Percentiles rank a stretch among this genome's conserved stretches.
Evolutionary conservation across 495 filamentous ascomycete species (phyloP).

Genomic region (Penicillium riverlandense): DNA sequence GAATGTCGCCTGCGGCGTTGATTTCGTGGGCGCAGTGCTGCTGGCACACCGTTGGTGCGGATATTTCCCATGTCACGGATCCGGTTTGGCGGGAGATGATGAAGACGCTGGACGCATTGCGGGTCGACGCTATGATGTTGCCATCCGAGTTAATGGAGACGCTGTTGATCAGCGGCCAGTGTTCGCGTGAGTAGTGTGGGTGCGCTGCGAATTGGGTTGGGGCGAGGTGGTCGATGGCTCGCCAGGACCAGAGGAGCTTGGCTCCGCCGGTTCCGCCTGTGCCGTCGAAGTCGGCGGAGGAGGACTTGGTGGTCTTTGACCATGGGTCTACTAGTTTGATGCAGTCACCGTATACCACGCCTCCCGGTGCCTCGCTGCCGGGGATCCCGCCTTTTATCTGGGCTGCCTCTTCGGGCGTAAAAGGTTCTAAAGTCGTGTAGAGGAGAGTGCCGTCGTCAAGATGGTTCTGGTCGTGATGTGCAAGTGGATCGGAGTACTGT

Average conservation of each 20-base stretch:
- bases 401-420: slow-evolving; percentile 24
- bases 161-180: slow-evolving; percentile 39
- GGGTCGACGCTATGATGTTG: slow-evolving; percentile 36
- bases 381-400: slow-evolving; percentile 33
- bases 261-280: slow-evolving; percentile 14
- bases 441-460: slow-evolving; percentile 33
- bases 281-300: slow-evolving; percentile 18
- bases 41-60: slow-evolving; percentile 31
- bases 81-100: slow-evolving; percentile 32
- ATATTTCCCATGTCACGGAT: slow-evolving; percentile 33
- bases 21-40: slow-evolving; percentile 39
- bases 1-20: slow-evolving; percentile 25
- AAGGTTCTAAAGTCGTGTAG: slow-evolving; percentile 35
- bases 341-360: slow-evolving; percentile 33
- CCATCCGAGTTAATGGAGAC: slow-evolving; percentile 28
- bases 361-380: slow-evolving; percentile 28
- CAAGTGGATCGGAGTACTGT: slow-evolving; percentile 33
- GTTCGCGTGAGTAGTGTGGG: slow-evolving; percentile 35
- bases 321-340: slow-evolving; percentile 36
- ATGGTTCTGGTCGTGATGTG: slow-evolving; percentile 42
- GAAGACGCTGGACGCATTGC: slow-evolving; percentile 34
- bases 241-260: slow-evolving; percentile 38
- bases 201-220: slow-evolving; percentile 26
- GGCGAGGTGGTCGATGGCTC: slow-evolving; percentile 31
- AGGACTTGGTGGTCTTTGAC: slow-evolving; percentile 8